Conservation (phyloP, 352 stramenopile genomes). For the Globisporangium paroecandrum region DNA sequence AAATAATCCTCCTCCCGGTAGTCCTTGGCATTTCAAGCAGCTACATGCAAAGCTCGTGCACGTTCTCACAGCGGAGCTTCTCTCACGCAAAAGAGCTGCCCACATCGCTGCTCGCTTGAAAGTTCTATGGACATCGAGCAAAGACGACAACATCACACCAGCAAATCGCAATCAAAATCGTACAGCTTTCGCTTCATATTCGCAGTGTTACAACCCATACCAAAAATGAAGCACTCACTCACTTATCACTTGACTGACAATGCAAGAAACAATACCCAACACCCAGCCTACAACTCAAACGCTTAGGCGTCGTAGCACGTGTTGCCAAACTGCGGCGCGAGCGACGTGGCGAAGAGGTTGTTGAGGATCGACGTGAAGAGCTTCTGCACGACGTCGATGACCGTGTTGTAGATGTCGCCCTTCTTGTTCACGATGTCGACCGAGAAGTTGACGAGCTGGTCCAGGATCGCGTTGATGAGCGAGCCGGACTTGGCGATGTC, state of each 20-base stretch:
- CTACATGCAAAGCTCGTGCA: no score
- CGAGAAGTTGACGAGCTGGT: constrained; percentile 11
- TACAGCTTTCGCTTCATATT: background rate
- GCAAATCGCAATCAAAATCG: background rate
- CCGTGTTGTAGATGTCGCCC: constrained; percentile 16
- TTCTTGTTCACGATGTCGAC: constrained; percentile 17
- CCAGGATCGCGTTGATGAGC: constrained; percentile 8
- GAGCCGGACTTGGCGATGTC: constrained; percentile 9
- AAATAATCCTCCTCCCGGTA: no score
- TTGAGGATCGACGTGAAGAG: constrained; percentile 15
- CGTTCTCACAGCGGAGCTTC: no score
- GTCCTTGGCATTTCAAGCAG: no score
- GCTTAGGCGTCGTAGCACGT: constrained; percentile 10
- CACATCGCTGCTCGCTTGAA: no score
- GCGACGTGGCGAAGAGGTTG: constrained; percentile 5
- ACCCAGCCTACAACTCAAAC: background rate
- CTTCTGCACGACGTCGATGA: constrained; percentile 13
- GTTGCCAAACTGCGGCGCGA: constrained; percentile 14
- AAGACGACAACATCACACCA: background rate
- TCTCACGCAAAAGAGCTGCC: no score
- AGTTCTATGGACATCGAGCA: no score
- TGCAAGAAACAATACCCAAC: background rate
- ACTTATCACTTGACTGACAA: background rate
- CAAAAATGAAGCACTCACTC: background rate
- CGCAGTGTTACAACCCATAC: background rate